These are phyloP conservation scores for Acanthamoeba royreba DNA, from an alignment of 208 protist genomes.

Conservation along the genomic window DNA sequence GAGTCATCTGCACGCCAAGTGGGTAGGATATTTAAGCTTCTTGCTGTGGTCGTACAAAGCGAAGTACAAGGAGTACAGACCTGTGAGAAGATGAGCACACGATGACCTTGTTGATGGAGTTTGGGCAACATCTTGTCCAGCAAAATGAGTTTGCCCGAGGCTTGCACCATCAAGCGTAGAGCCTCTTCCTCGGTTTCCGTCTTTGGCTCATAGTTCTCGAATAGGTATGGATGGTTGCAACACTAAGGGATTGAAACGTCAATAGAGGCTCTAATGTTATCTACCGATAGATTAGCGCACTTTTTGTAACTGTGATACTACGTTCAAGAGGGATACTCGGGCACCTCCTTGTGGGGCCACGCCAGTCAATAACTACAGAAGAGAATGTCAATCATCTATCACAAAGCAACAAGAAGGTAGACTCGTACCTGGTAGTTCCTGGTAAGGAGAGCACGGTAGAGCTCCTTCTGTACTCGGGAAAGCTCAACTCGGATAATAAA, in stretches of 20 bases:
- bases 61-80: neutral
- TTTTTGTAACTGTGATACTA: slow-evolving; percentile 88
- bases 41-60: neutral
- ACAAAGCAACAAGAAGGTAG: neutral
- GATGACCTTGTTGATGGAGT: slow-evolving; percentile 84
- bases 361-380: slow-evolving; percentile 26
- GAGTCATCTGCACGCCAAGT: slow-evolving; percentile 90
- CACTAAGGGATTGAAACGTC: no score
- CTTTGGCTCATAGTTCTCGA: slow-evolving; percentile 55
- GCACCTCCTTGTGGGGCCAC: slow-evolving; percentile 49
- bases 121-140: slow-evolving; percentile 89
- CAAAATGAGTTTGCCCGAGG: slow-evolving; percentile 87
- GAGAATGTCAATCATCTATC: no score
- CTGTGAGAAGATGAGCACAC: slow-evolving; percentile 93
- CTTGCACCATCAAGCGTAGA: slow-evolving; percentile 19
- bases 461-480: slow-evolving; percentile 77
- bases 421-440: slow-evolving; percentile 78
- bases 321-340: slow-evolving; percentile 71
- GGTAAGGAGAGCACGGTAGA: slow-evolving; percentile 80
- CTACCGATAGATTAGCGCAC: no score
- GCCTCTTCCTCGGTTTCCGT: neutral
- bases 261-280: no score
- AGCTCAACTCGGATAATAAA: slow-evolving; percentile 72
- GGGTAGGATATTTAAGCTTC: neutral
- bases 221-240: slow-evolving; percentile 91